A percentile compares a stretch with the other conserved stretches of the same genome.
Evolutionary conservation across 2,329 filamentous ascomycete species (phyloP).

Genomic region (Talaromyces marneffei): DNA sequence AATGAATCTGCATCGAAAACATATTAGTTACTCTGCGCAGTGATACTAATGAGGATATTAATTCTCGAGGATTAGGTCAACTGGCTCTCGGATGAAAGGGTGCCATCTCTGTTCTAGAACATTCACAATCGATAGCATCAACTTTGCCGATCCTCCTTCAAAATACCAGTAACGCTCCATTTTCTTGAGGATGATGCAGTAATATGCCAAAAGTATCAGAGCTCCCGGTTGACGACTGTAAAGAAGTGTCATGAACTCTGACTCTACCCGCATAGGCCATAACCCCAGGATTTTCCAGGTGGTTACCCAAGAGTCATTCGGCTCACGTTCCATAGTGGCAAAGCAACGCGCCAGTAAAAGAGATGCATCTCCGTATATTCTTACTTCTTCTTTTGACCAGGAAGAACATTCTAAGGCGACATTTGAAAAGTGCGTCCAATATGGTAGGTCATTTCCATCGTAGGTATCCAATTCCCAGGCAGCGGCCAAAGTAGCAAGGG

Average conservation of each 20-base stretch:
- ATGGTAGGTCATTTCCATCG: not conserved
- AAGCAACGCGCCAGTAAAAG: not conserved
- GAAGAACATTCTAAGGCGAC: not conserved
- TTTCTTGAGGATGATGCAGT: constrained; percentile 29
- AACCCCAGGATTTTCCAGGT: constrained; percentile 23
- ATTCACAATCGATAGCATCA: not conserved
- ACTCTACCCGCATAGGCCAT: constrained; percentile 34
- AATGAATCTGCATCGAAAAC: not conserved
- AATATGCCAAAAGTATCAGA: constrained; percentile 36
- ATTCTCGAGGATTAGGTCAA: not conserved
- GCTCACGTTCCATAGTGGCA: not conserved
- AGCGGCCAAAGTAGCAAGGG: constrained; percentile 13
- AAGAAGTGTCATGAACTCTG: constrained; percentile 28
- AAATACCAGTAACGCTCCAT: constrained; percentile 36
- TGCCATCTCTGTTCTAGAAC: constrained; percentile 1
- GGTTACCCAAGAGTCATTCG: constrained; percentile 22
- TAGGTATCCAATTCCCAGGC: constrained; percentile 20
- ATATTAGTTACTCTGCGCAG: not conserved
- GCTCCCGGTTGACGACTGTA: constrained; percentile 29
- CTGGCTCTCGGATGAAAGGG: not conserved
- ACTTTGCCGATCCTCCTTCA: constrained; percentile 21
- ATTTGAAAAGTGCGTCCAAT: not conserved
- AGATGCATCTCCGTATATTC: not conserved
- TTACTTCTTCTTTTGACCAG: not conserved
- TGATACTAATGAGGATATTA: not conserved